phyloP scores from a whole-genome alignment of 73 alveolate genomes.

The Breviolum minutum region DNA sequence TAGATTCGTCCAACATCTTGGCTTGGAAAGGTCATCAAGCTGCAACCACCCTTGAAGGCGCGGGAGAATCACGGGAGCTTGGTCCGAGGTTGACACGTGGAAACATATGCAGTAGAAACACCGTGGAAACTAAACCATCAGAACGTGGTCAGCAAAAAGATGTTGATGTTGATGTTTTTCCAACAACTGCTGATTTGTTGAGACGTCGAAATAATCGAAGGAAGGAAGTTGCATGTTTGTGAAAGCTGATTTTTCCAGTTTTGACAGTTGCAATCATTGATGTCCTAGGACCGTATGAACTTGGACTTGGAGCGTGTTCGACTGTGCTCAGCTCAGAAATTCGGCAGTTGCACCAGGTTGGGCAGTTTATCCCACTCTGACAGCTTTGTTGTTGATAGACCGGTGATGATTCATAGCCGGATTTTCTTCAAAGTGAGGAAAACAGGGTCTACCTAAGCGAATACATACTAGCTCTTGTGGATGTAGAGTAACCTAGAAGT shows the following conservation, averaged over 20 bases:
- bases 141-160: too few species aligned
- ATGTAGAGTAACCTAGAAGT: too few species aligned
- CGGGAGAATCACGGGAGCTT: not conserved
- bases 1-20: not conserved
- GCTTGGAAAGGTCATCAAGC: slow-evolving; percentile 11
- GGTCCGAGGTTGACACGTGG: not conserved
- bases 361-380: not conserved
- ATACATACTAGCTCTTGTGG: too few species aligned
- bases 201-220: too few species aligned
- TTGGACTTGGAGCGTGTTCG: slow-evolving; percentile 72
- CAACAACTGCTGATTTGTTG: not conserved
- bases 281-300: slow-evolving; percentile 60
- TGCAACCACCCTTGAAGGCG: slow-evolving; percentile 68
- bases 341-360: not conserved
- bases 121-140: too few species aligned
- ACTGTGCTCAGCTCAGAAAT: not conserved
- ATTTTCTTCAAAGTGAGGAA: too few species aligned
- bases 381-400: not conserved
- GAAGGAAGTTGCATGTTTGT: too few species aligned
- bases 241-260: not conserved
- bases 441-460: too few species aligned
- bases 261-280: not conserved
- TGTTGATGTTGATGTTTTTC: not conserved
- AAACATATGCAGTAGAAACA: not conserved
- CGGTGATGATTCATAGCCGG: too few species aligned